Conservation (phyloP, 345 rosid genomes). For the Cardiospermum halicacabum region DNA sequence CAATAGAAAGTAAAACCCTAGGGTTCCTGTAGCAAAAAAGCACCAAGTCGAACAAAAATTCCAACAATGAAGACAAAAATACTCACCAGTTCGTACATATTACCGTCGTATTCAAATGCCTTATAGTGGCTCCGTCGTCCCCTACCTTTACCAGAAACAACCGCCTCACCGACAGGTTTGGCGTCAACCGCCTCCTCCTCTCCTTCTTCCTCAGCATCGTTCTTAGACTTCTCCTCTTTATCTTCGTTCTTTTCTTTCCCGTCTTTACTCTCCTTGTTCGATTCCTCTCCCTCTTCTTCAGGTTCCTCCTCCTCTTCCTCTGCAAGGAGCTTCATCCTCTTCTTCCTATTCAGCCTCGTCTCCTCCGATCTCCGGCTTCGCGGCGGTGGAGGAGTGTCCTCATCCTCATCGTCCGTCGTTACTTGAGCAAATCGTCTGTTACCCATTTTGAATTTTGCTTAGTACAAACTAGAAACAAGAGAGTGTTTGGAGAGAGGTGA, state of each 20-base stretch:
- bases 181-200: constrained; percentile 76
- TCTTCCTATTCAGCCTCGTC: constrained; percentile 40
- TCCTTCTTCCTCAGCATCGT: constrained; percentile 25
- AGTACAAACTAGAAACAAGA: neutral
- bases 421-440: constrained; percentile 73
- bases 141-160: constrained; percentile 77
- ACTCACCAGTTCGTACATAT: constrained; percentile 75
- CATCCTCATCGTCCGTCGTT: constrained; percentile 79
- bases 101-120: constrained; percentile 75
- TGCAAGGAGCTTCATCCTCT: constrained; percentile 42
- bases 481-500: no score
- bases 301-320: constrained; percentile 33
- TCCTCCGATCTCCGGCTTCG: constrained; percentile 25
- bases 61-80: neutral
- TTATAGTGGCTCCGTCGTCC: constrained; percentile 51
- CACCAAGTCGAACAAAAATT: neutral
- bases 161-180: constrained; percentile 59
- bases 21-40: neutral
- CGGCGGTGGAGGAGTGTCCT: constrained; percentile 28
- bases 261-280: constrained; percentile 25
- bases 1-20: constrained; percentile 10
- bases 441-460: constrained; percentile 29
- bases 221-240: constrained; percentile 15
- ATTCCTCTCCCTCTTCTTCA: constrained; percentile 12
- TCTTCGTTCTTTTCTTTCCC: constrained; percentile 22